phyloP scores from a whole-genome alignment of 2,329 filamentous ascomycete genomes.

The Hypoxylon sp. region DNA sequence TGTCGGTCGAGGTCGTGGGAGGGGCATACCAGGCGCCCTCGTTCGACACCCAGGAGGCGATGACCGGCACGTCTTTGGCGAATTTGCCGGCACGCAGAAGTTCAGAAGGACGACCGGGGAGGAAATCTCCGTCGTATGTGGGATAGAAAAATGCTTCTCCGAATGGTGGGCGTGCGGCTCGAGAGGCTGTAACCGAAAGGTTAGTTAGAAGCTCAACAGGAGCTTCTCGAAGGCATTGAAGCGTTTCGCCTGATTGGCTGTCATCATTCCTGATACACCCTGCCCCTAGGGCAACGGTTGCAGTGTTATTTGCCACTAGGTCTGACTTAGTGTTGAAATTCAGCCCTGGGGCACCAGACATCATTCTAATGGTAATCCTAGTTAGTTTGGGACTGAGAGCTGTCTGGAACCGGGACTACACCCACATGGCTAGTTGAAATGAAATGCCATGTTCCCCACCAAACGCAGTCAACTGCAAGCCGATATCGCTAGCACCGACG shows the following conservation, averaged over 20 bases:
- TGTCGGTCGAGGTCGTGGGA: constrained; percentile 39
- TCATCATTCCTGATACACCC: constrained; percentile 37
- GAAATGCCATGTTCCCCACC: constrained; percentile 46
- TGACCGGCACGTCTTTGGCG: constrained; percentile 38
- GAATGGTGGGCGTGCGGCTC: constrained; percentile 43
- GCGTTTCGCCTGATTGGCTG: constrained; percentile 37
- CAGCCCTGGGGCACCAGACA: constrained; percentile 51
- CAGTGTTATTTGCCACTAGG: constrained; percentile 48
- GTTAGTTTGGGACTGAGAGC: constrained; percentile 1
- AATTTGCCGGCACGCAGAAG: constrained; percentile 49
- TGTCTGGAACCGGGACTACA: background rate
- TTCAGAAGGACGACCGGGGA: constrained; percentile 49
- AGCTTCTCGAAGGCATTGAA: constrained; percentile 46
- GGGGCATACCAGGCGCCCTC: constrained; percentile 46
- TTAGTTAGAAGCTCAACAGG: constrained; percentile 46
- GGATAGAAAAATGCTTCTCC: constrained; percentile 47
- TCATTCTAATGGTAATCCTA: constrained; percentile 45
- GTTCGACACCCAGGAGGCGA: constrained; percentile 45
- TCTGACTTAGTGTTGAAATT: constrained; percentile 53
- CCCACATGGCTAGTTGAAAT: constrained; percentile 53
- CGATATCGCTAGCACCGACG: constrained; percentile 52
- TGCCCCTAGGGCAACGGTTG: constrained; percentile 40
- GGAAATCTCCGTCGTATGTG: constrained; percentile 49
- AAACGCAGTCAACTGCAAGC: constrained; percentile 51
- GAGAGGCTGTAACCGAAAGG: constrained; percentile 48